Conservation (phyloP, 2,329 filamentous ascomycete genomes). For the Orbilia ellipsospora region DNA sequence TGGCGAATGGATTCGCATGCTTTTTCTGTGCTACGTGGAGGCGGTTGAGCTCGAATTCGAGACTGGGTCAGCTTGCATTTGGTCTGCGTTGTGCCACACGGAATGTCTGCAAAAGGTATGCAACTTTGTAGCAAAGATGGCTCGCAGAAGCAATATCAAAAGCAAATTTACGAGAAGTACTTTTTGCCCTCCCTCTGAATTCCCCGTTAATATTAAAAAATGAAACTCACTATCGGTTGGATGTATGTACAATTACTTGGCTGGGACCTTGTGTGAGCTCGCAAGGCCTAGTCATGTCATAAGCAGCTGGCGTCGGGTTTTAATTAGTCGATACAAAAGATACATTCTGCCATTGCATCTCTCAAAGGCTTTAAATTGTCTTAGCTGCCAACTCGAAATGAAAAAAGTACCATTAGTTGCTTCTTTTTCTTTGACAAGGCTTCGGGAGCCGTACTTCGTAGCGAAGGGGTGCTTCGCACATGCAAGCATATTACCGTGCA, state of each 20-base stretch:
- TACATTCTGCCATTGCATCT: constrained; percentile 7
- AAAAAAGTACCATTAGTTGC: too few relatives aligned
- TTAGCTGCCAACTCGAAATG: not conserved
- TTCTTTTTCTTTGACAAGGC: too few relatives aligned
- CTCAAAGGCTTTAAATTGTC: constrained; percentile 1
- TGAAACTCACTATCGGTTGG: too few relatives aligned
- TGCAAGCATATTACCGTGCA: constrained; percentile 21
- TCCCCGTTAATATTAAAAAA: too few relatives aligned
- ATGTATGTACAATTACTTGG: too few relatives aligned
- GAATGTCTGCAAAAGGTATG: not conserved
- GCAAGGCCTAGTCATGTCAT: not conserved
- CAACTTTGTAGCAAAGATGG: not conserved
- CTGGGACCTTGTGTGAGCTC: not conserved
- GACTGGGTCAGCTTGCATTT: not conserved
- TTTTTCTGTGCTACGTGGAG: not conserved
- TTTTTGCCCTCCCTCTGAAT: not conserved
- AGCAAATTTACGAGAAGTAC: not conserved
- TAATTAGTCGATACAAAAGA: constrained; percentile 17
- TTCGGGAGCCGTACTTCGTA: too few relatives aligned
- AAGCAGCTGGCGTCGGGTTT: not conserved
- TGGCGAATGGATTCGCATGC: not conserved
- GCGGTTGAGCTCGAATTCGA: too few relatives aligned
- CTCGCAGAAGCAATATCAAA: constrained; percentile 8
- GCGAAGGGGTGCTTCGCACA: constrained; percentile 1
- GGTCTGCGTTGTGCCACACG: constrained; percentile 19